Conservation (phyloP, 108 stramenopile genomes). For the Fragilariopsis cylindrus region DNA sequence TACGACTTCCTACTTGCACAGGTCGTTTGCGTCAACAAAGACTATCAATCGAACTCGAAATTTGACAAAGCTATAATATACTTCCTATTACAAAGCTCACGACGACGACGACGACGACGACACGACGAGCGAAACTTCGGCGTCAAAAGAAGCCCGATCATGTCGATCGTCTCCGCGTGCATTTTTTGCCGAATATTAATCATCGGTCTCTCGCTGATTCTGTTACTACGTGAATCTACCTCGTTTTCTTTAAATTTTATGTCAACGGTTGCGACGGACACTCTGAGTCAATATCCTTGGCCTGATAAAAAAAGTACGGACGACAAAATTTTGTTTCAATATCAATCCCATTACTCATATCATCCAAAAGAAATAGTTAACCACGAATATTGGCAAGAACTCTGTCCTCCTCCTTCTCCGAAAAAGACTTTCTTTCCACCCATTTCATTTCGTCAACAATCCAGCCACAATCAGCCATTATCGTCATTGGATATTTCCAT, state of each 20-base stretch:
- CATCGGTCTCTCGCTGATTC: too few relatives aligned
- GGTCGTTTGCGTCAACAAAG: too few relatives aligned
- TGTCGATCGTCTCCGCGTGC: too few relatives aligned
- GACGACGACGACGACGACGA: constrained; percentile 1
- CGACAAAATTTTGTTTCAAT: neutral
- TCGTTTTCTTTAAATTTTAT: too few relatives aligned
- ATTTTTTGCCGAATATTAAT: too few relatives aligned
- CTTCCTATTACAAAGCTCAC: neutral
- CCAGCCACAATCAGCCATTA: neutral
- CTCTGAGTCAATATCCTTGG: neutral
- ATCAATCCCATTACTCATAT: constrained; percentile 1
- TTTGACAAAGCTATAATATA: neutral
- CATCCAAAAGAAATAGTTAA: neutral
- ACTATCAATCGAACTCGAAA: too few relatives aligned
- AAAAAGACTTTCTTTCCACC: neutral
- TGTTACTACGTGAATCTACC: too few relatives aligned
- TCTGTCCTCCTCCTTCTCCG: constrained; percentile 5
- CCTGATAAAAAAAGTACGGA: neutral
- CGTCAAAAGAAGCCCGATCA: neutral
- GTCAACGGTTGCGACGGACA: too few relatives aligned
- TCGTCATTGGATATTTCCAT: constrained; percentile 2
- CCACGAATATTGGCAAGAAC: neutral
- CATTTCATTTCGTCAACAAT: neutral
- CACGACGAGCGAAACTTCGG: neutral
- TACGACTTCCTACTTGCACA: too few relatives aligned